These are phyloP conservation scores for Podospora didyma DNA, from an alignment of 495 filamentous ascomycete genomes.

Conservation along the genomic window DNA sequence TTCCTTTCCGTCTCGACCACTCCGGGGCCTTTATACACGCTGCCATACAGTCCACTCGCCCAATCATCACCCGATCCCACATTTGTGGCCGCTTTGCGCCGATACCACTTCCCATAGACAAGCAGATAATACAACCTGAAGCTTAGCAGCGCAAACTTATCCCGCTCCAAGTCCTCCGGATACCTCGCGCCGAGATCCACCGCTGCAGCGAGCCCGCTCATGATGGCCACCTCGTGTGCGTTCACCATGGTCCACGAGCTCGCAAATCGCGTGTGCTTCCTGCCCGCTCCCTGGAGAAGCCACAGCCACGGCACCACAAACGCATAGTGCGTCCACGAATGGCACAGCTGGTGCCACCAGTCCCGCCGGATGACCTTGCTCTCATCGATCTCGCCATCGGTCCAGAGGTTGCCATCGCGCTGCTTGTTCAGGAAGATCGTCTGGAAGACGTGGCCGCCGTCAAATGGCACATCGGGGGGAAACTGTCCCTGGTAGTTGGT, in stretches of 20 bases:
- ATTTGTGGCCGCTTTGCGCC: slow-evolving; percentile 23
- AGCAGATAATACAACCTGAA: slow-evolving; percentile 41
- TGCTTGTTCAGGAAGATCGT: slow-evolving; percentile 76
- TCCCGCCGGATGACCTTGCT: slow-evolving; percentile 66
- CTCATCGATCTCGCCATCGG: slow-evolving; percentile 63
- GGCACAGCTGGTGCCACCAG: slow-evolving; percentile 86
- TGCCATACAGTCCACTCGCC: slow-evolving; percentile 50
- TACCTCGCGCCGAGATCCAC: slow-evolving; percentile 75
- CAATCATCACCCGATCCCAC: slow-evolving; percentile 31
- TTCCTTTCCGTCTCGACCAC: slow-evolving; percentile 40
- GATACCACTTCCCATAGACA: slow-evolving; percentile 37
- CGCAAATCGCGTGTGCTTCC: slow-evolving; percentile 63
- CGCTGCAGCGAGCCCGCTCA: slow-evolving; percentile 76
- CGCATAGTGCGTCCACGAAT: slow-evolving; percentile 75
- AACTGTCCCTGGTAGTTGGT: slow-evolving; percentile 85
- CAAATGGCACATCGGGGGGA: slow-evolving; percentile 35
- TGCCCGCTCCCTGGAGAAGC: slow-evolving; percentile 62
- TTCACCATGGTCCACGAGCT: slow-evolving; percentile 81
- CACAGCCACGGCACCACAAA: slow-evolving; percentile 75
- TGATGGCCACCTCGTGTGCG: slow-evolving; percentile 75
- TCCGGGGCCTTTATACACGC: slow-evolving; percentile 50
- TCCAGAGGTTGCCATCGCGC: slow-evolving; percentile 61
- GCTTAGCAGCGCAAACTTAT: slow-evolving; percentile 33
- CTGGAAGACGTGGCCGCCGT: slow-evolving; percentile 70
- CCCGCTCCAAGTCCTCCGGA: slow-evolving; percentile 45